Percentiles rank a stretch among this genome's conserved stretches.
Evolutionary conservation across 768 basidiomycete species (phyloP).

Genomic region (Podaxis rugospora): DNA sequence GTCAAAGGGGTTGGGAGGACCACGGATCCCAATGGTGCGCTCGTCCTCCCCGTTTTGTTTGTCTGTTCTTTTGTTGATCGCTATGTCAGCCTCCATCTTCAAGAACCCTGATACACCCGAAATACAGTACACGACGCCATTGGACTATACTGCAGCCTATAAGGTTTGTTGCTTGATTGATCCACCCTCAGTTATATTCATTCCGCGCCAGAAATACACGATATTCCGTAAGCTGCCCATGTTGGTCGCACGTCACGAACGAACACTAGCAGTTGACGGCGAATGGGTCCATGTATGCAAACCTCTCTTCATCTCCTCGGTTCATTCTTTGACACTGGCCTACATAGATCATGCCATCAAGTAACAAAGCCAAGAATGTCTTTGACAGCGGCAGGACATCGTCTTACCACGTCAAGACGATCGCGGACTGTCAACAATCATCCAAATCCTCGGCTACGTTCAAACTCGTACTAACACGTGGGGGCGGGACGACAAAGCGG

Average conservation of each 20-base stretch:
- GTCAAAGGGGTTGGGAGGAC: conserved; percentile 63
- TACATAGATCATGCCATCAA: conserved; percentile 80
- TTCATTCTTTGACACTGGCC: conserved; percentile 12
- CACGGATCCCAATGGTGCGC: conserved; percentile 87
- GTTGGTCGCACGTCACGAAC: conserved; percentile 86
- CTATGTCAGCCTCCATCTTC: conserved; percentile 79
- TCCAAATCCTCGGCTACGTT: conserved; percentile 77
- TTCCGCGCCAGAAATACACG: conserved; percentile 65
- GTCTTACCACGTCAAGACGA: conserved; percentile 88
- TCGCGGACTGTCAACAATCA: conserved; percentile 80
- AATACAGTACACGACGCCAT: conserved; percentile 50
- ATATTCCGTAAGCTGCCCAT: conserved; percentile 95
- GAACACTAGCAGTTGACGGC: conserved; percentile 91
- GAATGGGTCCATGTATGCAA: conserved; percentile 80
- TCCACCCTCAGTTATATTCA: not conserved
- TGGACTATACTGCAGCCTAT: conserved; percentile 83
- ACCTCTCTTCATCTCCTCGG: not conserved
- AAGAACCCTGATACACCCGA: conserved; percentile 78
- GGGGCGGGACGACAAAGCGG: conserved; percentile 66
- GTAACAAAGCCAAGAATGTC: conserved; percentile 72
- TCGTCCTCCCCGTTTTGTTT: not conserved
- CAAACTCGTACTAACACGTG: conserved; percentile 82
- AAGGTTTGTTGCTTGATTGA: conserved; percentile 45
- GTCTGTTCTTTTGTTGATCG: not conserved
- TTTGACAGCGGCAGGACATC: conserved; percentile 89